Evolutionary conservation across 2,329 filamentous ascomycete genomes (phyloP), one percentile per base, ranked within the genome.

Genomic region (Alternaria gaisen): DNA sequence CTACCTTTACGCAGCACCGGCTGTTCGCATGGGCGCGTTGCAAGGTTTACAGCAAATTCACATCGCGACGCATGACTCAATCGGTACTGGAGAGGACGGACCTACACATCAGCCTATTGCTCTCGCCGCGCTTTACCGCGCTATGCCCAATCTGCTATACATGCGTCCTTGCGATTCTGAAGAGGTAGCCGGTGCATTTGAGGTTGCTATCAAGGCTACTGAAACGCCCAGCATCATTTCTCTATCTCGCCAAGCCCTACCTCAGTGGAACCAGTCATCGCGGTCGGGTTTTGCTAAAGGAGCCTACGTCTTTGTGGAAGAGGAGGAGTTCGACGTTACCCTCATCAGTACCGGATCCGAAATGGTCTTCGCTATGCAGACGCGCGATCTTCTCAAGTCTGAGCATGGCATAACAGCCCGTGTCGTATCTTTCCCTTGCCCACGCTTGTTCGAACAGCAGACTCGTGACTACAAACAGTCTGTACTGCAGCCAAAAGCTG

Each of bases 21-120:
- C 82, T 10, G 82, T 88, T 2, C 84, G 87, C 12, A 88, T 89
- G 86, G 86, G 85, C 9, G 86, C 86, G 4, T 79, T 88, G 1
- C 83, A 86, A 52, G 72, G 80, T 30, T 81, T 88, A 3, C 84
- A 86, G 53, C 78, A 81, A 28, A 88, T 89, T 52, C 87, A 89
- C 67, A 80, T 85, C 36, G 87, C 86, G 2, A 89, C 87, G 0
- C 87, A 89, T 32, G 86, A 88, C 47, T 51, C 53, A 84, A 75
- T 76, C 28, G 87, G 83, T 26, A 85, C 81, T 34, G 56, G 87
- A 2, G 83, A 88, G 65, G 83, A 89, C 63, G 87, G 87, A 0
- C 87, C 87, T 0, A 89, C 87, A 0, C 87, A 89, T 64, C 87
- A 89, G 70, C 87, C 87, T 2, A 82, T 89, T 26, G 86, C 83